These are phyloP conservation scores for Ogataea pignaliae DNA, from an alignment of 805 yeast species.

Conservation along the genomic window DNA sequence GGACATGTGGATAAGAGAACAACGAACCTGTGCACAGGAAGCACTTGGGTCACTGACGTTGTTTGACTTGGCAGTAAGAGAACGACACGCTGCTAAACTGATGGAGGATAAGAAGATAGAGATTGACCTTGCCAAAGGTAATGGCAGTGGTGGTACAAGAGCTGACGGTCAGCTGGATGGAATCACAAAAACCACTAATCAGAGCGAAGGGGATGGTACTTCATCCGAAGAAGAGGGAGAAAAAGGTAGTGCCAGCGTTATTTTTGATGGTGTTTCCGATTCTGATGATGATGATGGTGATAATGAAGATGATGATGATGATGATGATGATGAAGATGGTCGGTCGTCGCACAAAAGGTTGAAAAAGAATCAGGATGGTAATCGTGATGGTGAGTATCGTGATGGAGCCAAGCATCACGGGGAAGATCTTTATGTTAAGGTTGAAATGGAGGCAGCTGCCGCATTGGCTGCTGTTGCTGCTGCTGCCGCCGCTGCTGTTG, in stretches of 20 bases:
- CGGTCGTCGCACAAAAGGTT: not conserved
- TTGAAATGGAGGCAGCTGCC: not conserved
- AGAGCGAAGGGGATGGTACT: no score
- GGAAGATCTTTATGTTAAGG: not conserved
- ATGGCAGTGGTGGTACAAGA: not conserved
- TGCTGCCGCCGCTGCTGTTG: conserved; percentile 1
- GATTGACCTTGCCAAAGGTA: no score
- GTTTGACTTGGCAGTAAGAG: conserved; percentile 41
- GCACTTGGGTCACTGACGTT: conserved; percentile 36
- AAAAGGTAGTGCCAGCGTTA: not conserved
- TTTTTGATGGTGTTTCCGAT: not conserved
- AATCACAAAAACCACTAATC: no score
- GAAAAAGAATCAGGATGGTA: not conserved
- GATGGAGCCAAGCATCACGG: not conserved
- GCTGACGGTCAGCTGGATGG: no score
- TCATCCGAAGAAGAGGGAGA: no score
- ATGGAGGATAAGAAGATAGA: conserved; percentile 18
- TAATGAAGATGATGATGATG: not conserved
- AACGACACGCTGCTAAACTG: conserved; percentile 32
- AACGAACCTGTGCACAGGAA: conserved; percentile 40
- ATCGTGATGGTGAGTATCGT: not conserved
- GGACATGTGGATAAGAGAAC: conserved; percentile 43
- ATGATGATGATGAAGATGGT: not conserved
- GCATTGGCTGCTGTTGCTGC: conserved; percentile 1
- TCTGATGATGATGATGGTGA: not conserved